Evolutionary conservation across 805 yeast species (phyloP).

Genomic region (Nakazawaea populi): DNA sequence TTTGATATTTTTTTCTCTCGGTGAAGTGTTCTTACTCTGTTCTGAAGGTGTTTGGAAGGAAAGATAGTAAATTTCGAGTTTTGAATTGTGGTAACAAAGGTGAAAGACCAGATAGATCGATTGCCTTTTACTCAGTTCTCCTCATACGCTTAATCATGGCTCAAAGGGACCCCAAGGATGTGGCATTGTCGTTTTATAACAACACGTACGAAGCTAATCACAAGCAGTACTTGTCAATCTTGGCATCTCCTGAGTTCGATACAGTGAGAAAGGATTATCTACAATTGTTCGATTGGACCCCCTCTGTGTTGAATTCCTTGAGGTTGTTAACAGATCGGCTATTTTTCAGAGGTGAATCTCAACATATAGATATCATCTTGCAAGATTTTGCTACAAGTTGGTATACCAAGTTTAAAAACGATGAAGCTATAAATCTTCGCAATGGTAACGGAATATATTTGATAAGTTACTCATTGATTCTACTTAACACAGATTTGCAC

Average conservation of each 20-base stretch:
- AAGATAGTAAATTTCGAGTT: too few species aligned
- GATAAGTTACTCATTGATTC: constrained; percentile 62
- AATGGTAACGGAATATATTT: constrained; percentile 60
- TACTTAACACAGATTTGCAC: constrained; percentile 75
- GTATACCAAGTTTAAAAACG: constrained; percentile 41
- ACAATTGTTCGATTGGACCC: constrained; percentile 34
- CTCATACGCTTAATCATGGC: neutral
- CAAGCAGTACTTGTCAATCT: constrained; percentile 4
- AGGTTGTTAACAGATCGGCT: constrained; percentile 56
- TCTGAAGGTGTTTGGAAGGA: too few species aligned
- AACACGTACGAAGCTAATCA: constrained; percentile 8
- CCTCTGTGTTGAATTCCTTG: constrained; percentile 51
- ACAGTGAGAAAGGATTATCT: constrained; percentile 2
- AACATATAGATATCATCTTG: constrained; percentile 69
- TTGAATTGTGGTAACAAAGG: too few species aligned
- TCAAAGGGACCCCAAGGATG: constrained; percentile 1
- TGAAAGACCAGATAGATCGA: too few species aligned
- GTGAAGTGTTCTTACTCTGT: too few species aligned
- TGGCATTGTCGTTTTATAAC: constrained; percentile 3
- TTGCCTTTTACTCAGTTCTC: too few species aligned
- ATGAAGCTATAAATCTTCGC: constrained; percentile 30
- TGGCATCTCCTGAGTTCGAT: constrained; percentile 1
- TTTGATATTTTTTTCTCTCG: too few species aligned
- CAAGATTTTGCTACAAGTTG: constrained; percentile 65
- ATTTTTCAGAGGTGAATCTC: constrained; percentile 80